Conservation (phyloP, 768 basidiomycete species). For the Suillus americanus region DNA sequence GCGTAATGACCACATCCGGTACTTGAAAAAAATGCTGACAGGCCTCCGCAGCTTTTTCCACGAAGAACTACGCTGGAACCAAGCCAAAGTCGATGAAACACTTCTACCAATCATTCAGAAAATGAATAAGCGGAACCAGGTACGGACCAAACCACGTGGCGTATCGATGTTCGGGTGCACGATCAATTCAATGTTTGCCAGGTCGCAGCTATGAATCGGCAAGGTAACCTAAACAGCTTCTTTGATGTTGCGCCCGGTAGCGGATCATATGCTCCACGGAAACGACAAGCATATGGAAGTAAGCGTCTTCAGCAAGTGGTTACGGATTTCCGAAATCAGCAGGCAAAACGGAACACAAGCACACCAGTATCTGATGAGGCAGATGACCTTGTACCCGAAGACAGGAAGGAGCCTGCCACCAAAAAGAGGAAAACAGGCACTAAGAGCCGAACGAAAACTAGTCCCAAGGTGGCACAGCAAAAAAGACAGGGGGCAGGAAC, state of each 20-base stretch:
- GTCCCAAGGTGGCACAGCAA: not conserved
- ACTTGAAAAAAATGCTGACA: constrained; percentile 16
- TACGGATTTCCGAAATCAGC: constrained; percentile 67
- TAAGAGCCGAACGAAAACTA: constrained; percentile 11
- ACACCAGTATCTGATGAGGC: constrained; percentile 15
- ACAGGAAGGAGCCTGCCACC: constrained; percentile 24
- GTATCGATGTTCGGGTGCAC: constrained; percentile 1
- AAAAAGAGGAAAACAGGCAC: constrained; percentile 31
- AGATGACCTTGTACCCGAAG: constrained; percentile 28
- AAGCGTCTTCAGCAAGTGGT: constrained; percentile 88
- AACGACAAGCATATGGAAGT: constrained; percentile 79
- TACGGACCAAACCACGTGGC: constrained; percentile 24
- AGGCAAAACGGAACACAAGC: constrained; percentile 16
- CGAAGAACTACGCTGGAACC: constrained; percentile 80
- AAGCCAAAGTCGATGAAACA: constrained; percentile 83
- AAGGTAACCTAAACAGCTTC: constrained; percentile 74
- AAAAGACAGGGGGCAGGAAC: not conserved
- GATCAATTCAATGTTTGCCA: constrained; percentile 25
- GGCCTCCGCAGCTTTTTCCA: constrained; percentile 55
- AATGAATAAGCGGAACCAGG: constrained; percentile 81
- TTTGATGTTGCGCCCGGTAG: constrained; percentile 69
- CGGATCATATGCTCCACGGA: constrained; percentile 73
- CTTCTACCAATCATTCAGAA: constrained; percentile 90
- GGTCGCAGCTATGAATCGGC: constrained; percentile 68
- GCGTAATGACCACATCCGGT: constrained; percentile 25